phyloP scores from a whole-genome alignment of 768 basidiomycete species.

The Suillus subaureus region DNA sequence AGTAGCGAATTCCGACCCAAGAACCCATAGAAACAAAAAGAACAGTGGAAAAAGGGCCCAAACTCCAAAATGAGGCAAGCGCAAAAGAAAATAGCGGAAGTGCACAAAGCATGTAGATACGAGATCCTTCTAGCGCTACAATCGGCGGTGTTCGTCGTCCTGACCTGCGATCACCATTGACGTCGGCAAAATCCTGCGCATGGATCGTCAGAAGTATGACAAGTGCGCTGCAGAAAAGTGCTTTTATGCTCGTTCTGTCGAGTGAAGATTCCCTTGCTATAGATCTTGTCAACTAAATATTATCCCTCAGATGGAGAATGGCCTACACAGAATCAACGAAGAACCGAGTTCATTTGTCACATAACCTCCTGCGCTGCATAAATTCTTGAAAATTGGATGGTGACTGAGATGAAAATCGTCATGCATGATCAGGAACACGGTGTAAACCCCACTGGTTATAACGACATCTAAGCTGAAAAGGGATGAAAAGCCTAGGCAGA shows the following conservation, averaged over 20 bases:
- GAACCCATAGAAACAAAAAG: slow-evolving; percentile 14
- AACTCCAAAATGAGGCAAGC: slow-evolving; percentile 16
- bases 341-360: slow-evolving; percentile 37
- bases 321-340: slow-evolving; percentile 30
- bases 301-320: not conserved
- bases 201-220: slow-evolving; percentile 41
- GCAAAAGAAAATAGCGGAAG: slow-evolving; percentile 16
- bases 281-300: not conserved
- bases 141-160: slow-evolving; percentile 37
- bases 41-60: slow-evolving; percentile 13
- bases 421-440: slow-evolving; percentile 26
- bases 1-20: slow-evolving; percentile 20
- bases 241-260: not conserved
- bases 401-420: slow-evolving; percentile 32
- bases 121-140: slow-evolving; percentile 19
- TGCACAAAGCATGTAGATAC: slow-evolving; percentile 16
- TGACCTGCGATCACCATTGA: slow-evolving; percentile 29
- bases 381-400: slow-evolving; percentile 32
- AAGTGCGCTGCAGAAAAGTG: slow-evolving; percentile 25
- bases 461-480: slow-evolving; percentile 18
- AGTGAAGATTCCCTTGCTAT: not conserved
- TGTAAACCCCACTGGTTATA: slow-evolving; percentile 24
- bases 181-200: slow-evolving; percentile 38
- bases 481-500: slow-evolving; percentile 30
- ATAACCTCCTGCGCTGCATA: slow-evolving; percentile 35